Evolutionary conservation across 768 basidiomycete species (phyloP).

Genomic region (Lactarius pseudohatsudake): DNA sequence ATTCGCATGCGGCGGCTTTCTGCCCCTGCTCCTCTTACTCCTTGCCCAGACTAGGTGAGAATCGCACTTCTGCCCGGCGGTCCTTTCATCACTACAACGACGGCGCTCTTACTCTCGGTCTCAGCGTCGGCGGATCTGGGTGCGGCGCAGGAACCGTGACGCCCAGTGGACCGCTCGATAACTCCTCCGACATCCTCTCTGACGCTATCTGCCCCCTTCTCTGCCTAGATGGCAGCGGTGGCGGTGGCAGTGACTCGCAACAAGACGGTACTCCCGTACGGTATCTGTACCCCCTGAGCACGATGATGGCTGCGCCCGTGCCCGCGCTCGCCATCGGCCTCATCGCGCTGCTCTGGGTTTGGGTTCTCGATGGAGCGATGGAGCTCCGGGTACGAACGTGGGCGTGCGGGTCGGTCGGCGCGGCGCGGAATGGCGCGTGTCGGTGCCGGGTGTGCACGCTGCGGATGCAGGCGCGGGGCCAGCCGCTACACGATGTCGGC

Average conservation of each 20-base stretch:
- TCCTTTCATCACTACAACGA: neutral
- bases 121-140: neutral
- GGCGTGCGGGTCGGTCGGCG: neutral
- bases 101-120: neutral
- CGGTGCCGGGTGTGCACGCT: constrained; percentile 25
- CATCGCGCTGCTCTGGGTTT: constrained; percentile 16
- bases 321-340: constrained; percentile 1
- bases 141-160: neutral
- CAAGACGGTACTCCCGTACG: neutral
- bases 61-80: neutral
- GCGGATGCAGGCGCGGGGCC: constrained; percentile 19
- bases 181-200: neutral
- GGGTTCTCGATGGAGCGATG: constrained; percentile 3
- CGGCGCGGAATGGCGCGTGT: constrained; percentile 5
- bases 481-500: constrained; percentile 15
- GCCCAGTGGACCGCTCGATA: neutral
- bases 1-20: constrained; percentile 4
- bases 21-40: constrained; percentile 3
- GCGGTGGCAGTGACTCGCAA: neutral
- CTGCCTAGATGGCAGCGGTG: neutral
- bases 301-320: neutral
- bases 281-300: neutral
- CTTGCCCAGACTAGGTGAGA: constrained; percentile 15
- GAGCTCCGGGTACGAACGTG: neutral
- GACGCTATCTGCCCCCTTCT: neutral